A percentile compares a stretch with the other conserved stretches of the same genome.
These are phyloP conservation scores for Lepiota brunneoincarnata DNA, from an alignment of 768 basidiomycete species.

Conservation along the genomic window DNA sequence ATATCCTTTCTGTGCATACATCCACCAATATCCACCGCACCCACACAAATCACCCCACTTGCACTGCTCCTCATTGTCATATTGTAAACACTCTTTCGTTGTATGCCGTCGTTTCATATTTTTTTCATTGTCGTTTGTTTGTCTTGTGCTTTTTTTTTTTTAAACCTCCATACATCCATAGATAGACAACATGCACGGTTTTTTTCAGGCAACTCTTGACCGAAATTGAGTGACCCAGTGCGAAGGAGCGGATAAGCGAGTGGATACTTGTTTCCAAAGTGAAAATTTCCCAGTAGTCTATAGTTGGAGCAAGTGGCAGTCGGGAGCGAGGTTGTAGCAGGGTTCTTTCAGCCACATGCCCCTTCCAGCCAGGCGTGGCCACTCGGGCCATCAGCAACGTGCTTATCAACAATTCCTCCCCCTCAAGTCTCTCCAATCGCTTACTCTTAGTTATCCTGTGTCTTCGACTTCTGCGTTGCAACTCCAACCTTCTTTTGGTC, in stretches of 20 bases:
- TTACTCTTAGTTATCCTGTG: too few relatives aligned
- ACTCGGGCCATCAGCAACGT: too few relatives aligned
- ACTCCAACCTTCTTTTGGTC: too few relatives aligned
- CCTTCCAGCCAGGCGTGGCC: not conserved
- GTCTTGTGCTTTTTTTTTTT: not conserved
- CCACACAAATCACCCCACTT: not conserved
- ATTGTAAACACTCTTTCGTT: not conserved
- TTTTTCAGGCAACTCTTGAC: not conserved
- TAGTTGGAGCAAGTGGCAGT: not conserved
- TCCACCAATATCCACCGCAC: not conserved
- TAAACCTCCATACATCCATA: constrained; percentile 10
- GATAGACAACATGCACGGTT: constrained; percentile 12
- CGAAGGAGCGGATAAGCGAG: constrained; percentile 1
- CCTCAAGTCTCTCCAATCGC: too few relatives aligned
- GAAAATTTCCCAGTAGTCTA: not conserved
- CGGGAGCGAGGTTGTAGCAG: not conserved
- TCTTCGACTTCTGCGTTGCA: too few relatives aligned
- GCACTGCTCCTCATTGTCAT: constrained; percentile 4
- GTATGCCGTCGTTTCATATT: constrained; percentile 1
- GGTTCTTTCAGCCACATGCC: constrained; percentile 3
- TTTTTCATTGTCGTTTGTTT: not conserved
- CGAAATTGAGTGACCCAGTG: too few relatives aligned
- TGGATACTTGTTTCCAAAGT: not conserved
- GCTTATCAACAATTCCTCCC: too few relatives aligned
- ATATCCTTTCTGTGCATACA: not conserved